Evolutionary conservation across 2,329 filamentous ascomycete genomes (phyloP), one percentile per base, ranked within the genome.

Genomic region (Neofusicoccum cordaticola): DNA sequence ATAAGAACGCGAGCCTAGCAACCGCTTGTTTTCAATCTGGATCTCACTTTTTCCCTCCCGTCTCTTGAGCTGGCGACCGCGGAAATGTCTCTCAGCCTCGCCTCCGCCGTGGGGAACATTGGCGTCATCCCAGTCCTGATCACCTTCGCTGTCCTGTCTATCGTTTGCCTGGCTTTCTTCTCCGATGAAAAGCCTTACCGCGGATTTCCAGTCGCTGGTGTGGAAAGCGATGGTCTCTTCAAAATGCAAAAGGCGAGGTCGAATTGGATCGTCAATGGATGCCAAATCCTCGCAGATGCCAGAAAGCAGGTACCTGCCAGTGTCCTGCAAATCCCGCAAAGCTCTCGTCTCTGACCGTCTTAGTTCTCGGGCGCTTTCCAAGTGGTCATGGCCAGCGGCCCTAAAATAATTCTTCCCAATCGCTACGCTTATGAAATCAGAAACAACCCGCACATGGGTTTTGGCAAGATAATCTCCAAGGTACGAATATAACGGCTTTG

Each of bases 371-470:
- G 50, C 2, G 48, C 31, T 2, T 63, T 63, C 3, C 62, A 63
- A 37, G 47, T 52, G 13, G 42, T 63, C 35, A 63, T 50, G 31
- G 50, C 47, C 15, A 42, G 51, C 19, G 62, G 62, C 4, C 62
- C 62, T 7, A 53, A 56, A 11, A 35, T 63, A 11, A 17, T 63
- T 9, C 35, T 63, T n/a, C 62, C 62, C 3, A 63, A 52, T 15
- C 48, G 50, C 4, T 63, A 63, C 27, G 50, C 50, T 17, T n/a
- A 57, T 27, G 62, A 63, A 12, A 52, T 63, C 41, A 63, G 51
- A n/a, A 63, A 56, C 51, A 56, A 52, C 17, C 47, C 48, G 9
- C 37, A 56, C 15, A 51, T 63, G 47, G 34, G 47, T 7, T 63
- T 63, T 22, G 50, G 41, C 9, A 44, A 45, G 9, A 44, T 63